These are phyloP conservation scores for Sextonia rubra DNA, from an alignment of 164 flowering plant species.

Conservation along the genomic window DNA sequence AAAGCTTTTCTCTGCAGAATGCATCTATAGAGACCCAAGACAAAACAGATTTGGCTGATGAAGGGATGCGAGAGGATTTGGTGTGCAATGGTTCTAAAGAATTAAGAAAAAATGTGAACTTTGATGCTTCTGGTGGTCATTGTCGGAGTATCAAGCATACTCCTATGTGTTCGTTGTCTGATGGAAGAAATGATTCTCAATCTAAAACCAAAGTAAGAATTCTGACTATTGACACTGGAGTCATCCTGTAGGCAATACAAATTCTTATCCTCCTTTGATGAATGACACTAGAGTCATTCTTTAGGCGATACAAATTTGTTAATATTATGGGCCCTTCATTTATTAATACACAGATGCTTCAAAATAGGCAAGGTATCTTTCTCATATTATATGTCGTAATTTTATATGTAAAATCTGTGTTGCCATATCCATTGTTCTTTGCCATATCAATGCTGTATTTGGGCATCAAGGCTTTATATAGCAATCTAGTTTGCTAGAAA, in stretches of 20 bases:
- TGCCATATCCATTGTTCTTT: neutral
- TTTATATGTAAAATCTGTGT: neutral
- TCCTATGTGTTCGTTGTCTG: conserved; percentile 20
- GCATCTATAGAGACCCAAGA: conserved; percentile 14
- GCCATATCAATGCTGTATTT: neutral
- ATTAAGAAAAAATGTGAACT: conserved; percentile 20
- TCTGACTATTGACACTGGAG: neutral
- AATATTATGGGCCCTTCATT: neutral
- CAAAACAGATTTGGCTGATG: conserved; percentile 15
- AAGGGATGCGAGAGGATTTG: conserved; percentile 10
- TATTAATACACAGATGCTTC: neutral
- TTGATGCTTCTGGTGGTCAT: conserved; percentile 20
- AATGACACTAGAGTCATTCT: neutral
- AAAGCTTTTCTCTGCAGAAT: conserved; percentile 25
- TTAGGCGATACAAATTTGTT: neutral
- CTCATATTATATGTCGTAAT: neutral
- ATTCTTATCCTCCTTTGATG: conserved; percentile 1
- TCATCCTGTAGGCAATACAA: neutral
- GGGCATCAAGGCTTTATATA: neutral
- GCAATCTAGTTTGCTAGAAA: neutral
- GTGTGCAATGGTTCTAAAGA: conserved; percentile 6
- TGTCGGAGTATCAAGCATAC: conserved; percentile 34
- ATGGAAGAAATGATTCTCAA: conserved; percentile 23
- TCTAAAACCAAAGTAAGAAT: conserved; percentile 29
- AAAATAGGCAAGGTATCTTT: neutral